Evolutionary conservation across 1,284 basidiomycete species (phyloP), one percentile per base, ranked within the genome.

Genomic region (Tilletia indica): DNA sequence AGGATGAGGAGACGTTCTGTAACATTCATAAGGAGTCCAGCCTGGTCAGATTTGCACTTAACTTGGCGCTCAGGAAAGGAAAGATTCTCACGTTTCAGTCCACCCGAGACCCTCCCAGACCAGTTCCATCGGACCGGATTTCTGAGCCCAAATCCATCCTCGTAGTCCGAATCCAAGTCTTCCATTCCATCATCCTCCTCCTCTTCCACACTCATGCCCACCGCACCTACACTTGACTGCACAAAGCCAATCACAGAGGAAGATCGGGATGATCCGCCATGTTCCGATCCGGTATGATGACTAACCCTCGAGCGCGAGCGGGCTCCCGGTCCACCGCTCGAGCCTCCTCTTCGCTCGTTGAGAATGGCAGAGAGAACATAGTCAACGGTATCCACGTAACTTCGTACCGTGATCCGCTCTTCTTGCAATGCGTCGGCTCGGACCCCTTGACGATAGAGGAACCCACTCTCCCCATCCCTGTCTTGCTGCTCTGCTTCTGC

Each of bases 341-440:
- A 25, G 45, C 39, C 34, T 16, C 56, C 21, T 58, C 21, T 58
- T n/a, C 56, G 56, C 56, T 47, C 66, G 45, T 42, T 34, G 4
- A 48, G 9, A 16, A 49, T 21, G 45, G 45, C 42, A 47, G 47
- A 67, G 4, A 67, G 45, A 4, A 67, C 66, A 31, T 49, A 49
- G 19, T 67, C 66, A 8, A 67, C 66, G 16, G 66, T 67, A 21
- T 67, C 66, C 14, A 67, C 25, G 34, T 67, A 67, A 45, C 25
- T 25, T 12, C 66, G 66, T 19, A 67, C 66, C 21, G 34, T 64
- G 9, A 19, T 38, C 6, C 61, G 61, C 61, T 64, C 36, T 16
- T 64, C 34, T 6, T 64, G 31, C 31, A 64, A 34, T 16, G 31
- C 61, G 38, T 34, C 61, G 61, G 61, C 12, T 19, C 31, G 61